A percentile compares a stretch with the other conserved stretches of the same genome.
Evolutionary conservation across 169 alveolate species (phyloP).

Genomic region (Babesia bovis): DNA sequence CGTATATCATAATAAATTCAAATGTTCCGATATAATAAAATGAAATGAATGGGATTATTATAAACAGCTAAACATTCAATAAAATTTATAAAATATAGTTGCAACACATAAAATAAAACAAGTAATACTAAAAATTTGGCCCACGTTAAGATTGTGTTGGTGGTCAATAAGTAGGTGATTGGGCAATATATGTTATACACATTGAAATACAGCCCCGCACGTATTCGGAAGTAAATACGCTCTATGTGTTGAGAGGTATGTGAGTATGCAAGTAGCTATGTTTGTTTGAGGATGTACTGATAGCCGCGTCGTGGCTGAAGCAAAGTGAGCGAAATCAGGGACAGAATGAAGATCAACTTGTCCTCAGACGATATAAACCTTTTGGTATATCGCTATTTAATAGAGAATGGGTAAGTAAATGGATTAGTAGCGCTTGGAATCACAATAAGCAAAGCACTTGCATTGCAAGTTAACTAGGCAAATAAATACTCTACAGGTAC

Average conservation of each 20-base stretch:
- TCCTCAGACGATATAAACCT: constrained; percentile 87
- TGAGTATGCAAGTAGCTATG: not conserved
- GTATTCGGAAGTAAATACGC: not conserved
- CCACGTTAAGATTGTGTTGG: too few species aligned
- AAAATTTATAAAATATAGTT: too few species aligned
- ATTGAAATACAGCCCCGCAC: not conserved
- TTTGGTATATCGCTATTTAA: constrained; percentile 82
- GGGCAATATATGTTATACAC: not conserved
- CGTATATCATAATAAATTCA: constrained; percentile 44
- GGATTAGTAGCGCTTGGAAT: too few species aligned
- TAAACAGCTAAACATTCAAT: too few species aligned
- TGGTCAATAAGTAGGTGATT: not conserved
- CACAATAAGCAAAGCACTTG: not conserved
- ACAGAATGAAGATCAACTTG: constrained; percentile 81
- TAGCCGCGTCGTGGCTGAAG: not conserved
- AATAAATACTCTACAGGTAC: constrained; percentile 26
- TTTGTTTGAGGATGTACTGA: not conserved
- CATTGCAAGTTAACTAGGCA: not conserved
- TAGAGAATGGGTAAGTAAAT: constrained; percentile 82
- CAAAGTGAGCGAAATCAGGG: not conserved
- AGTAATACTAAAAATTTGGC: too few species aligned
- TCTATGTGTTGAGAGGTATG: not conserved
- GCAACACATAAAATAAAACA: too few species aligned
- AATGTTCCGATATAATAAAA: constrained; percentile 31
- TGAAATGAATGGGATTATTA: too few species aligned